Evolutionary conservation across 129 eudicot genomes (phyloP).

Genomic region (Glebionis coronaria): DNA sequence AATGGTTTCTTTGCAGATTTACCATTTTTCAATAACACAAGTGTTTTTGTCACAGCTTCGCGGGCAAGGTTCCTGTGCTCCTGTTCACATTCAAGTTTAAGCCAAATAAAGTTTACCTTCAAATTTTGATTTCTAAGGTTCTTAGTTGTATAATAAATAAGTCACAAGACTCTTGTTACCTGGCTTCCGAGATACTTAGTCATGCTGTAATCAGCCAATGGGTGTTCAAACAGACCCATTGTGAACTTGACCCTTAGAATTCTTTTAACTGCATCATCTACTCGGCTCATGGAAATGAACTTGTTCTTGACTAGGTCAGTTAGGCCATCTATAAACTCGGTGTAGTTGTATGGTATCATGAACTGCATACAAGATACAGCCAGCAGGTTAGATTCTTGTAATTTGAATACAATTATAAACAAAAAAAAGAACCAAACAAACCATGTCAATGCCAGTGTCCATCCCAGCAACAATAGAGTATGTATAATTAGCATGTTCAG

Average conservation of each 20-base stretch:
- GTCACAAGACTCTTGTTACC: conserved; percentile 29
- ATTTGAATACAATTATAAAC: background rate
- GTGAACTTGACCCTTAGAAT: conserved; percentile 66
- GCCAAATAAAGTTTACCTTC: conserved; percentile 4
- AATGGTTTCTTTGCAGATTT: conserved; percentile 43
- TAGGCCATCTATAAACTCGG: conserved; percentile 46
- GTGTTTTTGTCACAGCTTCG: conserved; percentile 86
- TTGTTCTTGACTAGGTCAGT: conserved; percentile 47
- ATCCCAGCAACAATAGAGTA: conserved; percentile 49
- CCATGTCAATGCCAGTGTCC: conserved; percentile 67
- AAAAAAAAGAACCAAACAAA: conserved; percentile 14
- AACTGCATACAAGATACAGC: conserved; percentile 37
- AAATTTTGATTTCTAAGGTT: background rate
- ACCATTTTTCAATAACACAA: conserved; percentile 78
- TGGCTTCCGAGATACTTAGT: conserved; percentile 57
- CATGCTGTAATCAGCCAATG: conserved; percentile 67
- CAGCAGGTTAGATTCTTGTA: conserved; percentile 6
- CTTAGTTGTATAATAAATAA: background rate
- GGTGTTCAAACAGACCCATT: conserved; percentile 76
- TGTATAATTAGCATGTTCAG: conserved; percentile 56
- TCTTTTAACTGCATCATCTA: conserved; percentile 74
- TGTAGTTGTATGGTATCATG: conserved; percentile 69
- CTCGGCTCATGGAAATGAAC: conserved; percentile 56
- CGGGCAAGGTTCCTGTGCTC: conserved; percentile 74
- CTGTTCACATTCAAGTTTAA: conserved; percentile 31